Percentiles rank a stretch among this genome's conserved stretches.
Evolutionary conservation across 1,284 basidiomycete genomes (phyloP).

Genomic region (Vanrija sp.): DNA sequence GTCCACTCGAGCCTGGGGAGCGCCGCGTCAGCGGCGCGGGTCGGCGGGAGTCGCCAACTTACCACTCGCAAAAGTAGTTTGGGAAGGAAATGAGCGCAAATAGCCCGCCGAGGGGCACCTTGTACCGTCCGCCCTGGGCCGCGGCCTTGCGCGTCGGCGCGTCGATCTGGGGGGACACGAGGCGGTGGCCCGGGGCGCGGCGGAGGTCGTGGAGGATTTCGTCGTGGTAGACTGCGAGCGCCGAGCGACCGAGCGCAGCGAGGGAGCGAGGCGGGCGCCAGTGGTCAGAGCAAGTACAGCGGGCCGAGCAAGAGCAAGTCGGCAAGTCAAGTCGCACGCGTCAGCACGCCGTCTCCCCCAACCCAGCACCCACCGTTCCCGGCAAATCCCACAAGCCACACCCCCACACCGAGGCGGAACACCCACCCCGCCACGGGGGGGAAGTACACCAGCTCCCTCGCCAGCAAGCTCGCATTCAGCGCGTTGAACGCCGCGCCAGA

Average conservation of each 20-base stretch:
- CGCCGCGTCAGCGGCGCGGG: not conserved
- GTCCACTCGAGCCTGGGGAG: conserved; percentile 67
- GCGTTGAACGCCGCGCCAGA: conserved; percentile 64
- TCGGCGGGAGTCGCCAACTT: conserved; percentile 15
- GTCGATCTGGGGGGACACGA: conserved; percentile 19
- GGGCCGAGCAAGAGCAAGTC: not conserved
- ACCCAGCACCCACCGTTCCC: conserved; percentile 57
- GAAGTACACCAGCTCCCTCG: conserved; percentile 25
- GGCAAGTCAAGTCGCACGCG: too few species aligned
- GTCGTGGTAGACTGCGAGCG: conserved; percentile 67
- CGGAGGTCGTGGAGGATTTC: conserved; percentile 76
- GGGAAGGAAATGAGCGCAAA: conserved; percentile 81
- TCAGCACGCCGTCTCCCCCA: not conserved
- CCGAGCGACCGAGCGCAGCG: not conserved
- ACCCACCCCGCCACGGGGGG: conserved; percentile 26
- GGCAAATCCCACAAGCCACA: conserved; percentile 67
- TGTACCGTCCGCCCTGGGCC: conserved; percentile 54
- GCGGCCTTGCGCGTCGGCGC: conserved; percentile 1
- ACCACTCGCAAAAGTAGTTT: conserved; percentile 84
- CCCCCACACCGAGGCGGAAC: conserved; percentile 54
- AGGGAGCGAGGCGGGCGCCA: not conserved
- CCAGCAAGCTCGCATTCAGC: conserved; percentile 42
- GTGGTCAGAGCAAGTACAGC: not conserved
- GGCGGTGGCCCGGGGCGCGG: conserved; percentile 32
- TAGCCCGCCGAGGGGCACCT: conserved; percentile 74